Evolutionary conservation across 495 filamentous ascomycete species (phyloP).

Genomic region (Penicillium antarcticum): DNA sequence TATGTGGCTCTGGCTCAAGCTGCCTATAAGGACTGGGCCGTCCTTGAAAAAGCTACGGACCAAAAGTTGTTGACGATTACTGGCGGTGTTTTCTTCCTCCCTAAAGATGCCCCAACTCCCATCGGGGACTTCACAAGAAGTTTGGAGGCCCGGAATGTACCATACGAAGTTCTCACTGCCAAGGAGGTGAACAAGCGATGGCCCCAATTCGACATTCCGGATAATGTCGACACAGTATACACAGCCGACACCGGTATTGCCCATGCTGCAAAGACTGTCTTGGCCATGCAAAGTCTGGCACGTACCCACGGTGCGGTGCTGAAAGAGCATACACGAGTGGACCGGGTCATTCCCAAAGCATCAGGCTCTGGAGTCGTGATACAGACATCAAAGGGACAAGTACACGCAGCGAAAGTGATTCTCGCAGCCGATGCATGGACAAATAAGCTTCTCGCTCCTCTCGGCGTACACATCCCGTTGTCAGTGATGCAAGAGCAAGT

Average conservation of each 20-base stretch:
- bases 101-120: slow-evolving; percentile 12
- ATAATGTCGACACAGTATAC: slow-evolving; percentile 21
- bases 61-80: slow-evolving; percentile 15
- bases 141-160: slow-evolving; percentile 15
- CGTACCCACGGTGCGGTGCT: slow-evolving; percentile 18
- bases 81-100: slow-evolving; percentile 21
- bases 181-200: slow-evolving; percentile 24
- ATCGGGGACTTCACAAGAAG: slow-evolving; percentile 12
- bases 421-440: slow-evolving; percentile 28
- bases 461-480: slow-evolving; percentile 23
- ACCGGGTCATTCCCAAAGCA: slow-evolving; percentile 16
- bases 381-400: slow-evolving; percentile 21
- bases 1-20: slow-evolving; percentile 14
- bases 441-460: slow-evolving; percentile 24
- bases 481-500: slow-evolving; percentile 31
- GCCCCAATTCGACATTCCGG: slow-evolving; percentile 26
- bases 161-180: slow-evolving; percentile 21
- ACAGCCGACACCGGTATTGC: slow-evolving; percentile 26
- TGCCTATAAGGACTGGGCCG: slow-evolving; percentile 17
- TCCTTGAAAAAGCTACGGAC: slow-evolving; percentile 8
- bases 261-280: slow-evolving; percentile 22
- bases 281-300: slow-evolving; percentile 20
- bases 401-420: slow-evolving; percentile 24
- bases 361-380: slow-evolving; percentile 15
- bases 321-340: slow-evolving; percentile 22